Conservation (phyloP, 140 eudicot genomes). For the Oenanthe javanica region DNA sequence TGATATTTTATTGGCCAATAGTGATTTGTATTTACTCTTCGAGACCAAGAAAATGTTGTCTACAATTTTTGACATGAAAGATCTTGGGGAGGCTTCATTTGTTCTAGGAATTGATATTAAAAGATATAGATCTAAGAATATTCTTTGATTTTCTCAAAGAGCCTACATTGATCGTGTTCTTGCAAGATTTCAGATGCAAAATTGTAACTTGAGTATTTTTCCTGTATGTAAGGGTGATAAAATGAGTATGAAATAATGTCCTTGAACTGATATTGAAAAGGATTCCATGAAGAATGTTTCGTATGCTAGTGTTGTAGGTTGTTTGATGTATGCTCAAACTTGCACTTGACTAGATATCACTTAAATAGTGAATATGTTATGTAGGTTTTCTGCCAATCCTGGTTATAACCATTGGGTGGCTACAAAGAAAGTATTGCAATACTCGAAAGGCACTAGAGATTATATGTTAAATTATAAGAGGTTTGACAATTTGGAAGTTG, state of each 20-base stretch:
- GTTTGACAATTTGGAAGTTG: neutral
- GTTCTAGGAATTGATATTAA: neutral
- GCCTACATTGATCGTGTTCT: neutral
- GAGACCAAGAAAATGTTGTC: neutral
- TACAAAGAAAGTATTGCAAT: neutral
- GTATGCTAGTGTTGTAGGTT: too few relatives aligned
- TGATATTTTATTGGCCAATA: neutral
- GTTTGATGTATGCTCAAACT: neutral
- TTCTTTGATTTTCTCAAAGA: neutral
- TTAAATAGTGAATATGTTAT: too few relatives aligned
- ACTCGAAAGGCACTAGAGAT: neutral
- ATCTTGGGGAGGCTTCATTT: neutral
- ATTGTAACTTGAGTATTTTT: too few relatives aligned
- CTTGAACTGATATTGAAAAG: neutral
- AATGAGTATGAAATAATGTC: neutral
- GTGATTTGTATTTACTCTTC: neutral
- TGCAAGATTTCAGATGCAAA: neutral
- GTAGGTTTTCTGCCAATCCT: neutral
- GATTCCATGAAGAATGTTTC: too few relatives aligned
- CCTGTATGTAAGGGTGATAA: neutral
- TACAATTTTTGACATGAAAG: neutral
- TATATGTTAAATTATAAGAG: neutral
- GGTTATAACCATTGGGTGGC: neutral
- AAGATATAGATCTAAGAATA: neutral
- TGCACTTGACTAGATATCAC: neutral